phyloP scores from a whole-genome alignment of 192 early-diverging fungal species.

The Linnemannia hyalina region DNA sequence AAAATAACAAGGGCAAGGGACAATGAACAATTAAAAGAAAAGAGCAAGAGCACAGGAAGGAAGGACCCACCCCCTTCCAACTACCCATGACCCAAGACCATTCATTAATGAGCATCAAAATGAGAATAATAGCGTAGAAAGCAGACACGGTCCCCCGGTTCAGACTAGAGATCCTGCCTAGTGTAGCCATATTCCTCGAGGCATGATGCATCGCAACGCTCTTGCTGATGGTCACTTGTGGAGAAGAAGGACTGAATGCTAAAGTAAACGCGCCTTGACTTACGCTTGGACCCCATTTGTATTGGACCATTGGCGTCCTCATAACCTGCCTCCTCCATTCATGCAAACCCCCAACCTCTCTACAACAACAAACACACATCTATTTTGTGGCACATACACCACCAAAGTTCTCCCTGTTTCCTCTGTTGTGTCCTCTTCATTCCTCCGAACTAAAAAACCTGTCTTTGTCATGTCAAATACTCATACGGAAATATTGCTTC shows the following conservation, averaged over 20 bases:
- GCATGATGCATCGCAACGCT: not conserved
- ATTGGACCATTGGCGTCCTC: not conserved
- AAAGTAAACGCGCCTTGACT: not conserved
- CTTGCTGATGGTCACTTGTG: not conserved
- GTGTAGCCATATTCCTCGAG: too few species aligned
- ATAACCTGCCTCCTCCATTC: not conserved
- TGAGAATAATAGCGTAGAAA: too few species aligned
- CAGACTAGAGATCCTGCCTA: not conserved
- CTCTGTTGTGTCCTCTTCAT: not conserved
- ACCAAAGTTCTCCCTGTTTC: not conserved
- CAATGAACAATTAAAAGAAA: too few species aligned
- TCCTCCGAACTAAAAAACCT: not conserved
- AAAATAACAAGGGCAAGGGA: too few species aligned
- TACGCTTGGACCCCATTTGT: not conserved
- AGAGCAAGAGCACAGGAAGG: too few species aligned
- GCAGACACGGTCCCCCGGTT: too few species aligned
- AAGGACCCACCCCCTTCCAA: too few species aligned
- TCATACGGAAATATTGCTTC: not conserved
- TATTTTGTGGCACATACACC: not conserved
- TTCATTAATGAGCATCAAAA: too few species aligned
- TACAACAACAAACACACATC: not conserved
- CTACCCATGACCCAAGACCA: too few species aligned
- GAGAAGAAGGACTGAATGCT: not conserved
- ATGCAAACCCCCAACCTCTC: not conserved
- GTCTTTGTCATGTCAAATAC: not conserved